These are phyloP conservation scores for Lactarius hengduanensis DNA, from an alignment of 768 basidiomycete species.

Conservation along the genomic window DNA sequence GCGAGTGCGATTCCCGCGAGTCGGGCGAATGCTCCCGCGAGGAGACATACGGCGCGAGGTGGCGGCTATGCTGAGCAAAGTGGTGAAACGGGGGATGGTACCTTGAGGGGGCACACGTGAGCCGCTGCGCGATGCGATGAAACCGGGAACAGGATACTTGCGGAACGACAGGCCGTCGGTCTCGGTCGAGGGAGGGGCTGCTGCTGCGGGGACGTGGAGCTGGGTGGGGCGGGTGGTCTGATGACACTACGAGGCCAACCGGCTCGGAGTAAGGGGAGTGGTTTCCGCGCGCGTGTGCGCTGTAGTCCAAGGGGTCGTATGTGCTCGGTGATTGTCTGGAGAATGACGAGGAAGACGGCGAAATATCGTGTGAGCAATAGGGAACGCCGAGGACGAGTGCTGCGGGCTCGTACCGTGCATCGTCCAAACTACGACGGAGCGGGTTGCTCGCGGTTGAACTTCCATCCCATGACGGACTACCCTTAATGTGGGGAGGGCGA, in stretches of 20 bases:
- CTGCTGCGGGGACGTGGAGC: slow-evolving; percentile 21
- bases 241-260: neutral
- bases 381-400: neutral
- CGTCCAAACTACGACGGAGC: slow-evolving; percentile 6
- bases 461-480: slow-evolving; percentile 18
- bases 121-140: slow-evolving; percentile 15
- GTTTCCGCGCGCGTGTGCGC: slow-evolving; percentile 8
- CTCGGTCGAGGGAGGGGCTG: slow-evolving; percentile 20
- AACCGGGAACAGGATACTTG: slow-evolving; percentile 13
- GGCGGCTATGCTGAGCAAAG: slow-evolving; percentile 1
- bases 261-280: slow-evolving; percentile 22
- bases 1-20: slow-evolving; percentile 16
- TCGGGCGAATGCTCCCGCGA: slow-evolving; percentile 21
- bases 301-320: slow-evolving; percentile 10
- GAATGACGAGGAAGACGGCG: neutral
- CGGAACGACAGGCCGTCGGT: slow-evolving; percentile 9
- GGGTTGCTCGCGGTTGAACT: slow-evolving; percentile 9
- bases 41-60: slow-evolving; percentile 8
- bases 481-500: slow-evolving; percentile 8
- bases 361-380: neutral
- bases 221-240: slow-evolving; percentile 8
- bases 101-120: slow-evolving; percentile 18
- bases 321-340: slow-evolving; percentile 4
- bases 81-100: slow-evolving; percentile 14
- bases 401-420: neutral